Percentiles rank a stretch among this genome's conserved stretches.
Conservation (phyloP, 2,329 filamentous ascomycete species). For the Alternaria longipes region DNA sequence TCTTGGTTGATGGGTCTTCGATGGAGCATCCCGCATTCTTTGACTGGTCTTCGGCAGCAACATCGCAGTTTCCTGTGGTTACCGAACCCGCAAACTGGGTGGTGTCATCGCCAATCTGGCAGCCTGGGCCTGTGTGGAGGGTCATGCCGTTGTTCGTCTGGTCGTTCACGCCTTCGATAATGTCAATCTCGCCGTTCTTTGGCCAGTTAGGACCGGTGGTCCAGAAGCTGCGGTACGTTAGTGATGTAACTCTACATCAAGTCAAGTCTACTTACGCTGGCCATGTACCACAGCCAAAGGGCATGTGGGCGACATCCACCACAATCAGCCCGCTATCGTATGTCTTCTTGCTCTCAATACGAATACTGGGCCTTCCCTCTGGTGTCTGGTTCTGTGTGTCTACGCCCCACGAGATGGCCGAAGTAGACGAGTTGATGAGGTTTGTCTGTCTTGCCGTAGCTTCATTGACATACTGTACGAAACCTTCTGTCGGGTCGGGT, state of each 20-base stretch:
- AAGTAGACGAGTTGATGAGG: constrained; percentile 51
- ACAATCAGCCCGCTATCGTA: constrained; percentile 61
- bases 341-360: constrained; percentile 57
- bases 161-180: constrained; percentile 59
- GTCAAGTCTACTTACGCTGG: constrained; percentile 50
- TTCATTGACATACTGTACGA: constrained; percentile 53
- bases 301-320: constrained; percentile 62
- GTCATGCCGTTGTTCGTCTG: constrained; percentile 56
- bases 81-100: constrained; percentile 60
- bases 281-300: constrained; percentile 62
- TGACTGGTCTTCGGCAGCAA: constrained; percentile 51
- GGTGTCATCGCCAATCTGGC: constrained; percentile 49
- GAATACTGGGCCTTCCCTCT: constrained; percentile 56
- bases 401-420: constrained; percentile 57
- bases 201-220: constrained; percentile 46
- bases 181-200: constrained; percentile 59
- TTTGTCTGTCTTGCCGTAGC: constrained; percentile 51
- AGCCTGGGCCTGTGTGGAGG: constrained; percentile 58
- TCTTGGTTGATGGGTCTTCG: constrained; percentile 49
- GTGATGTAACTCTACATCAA: neutral
- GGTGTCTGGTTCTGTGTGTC: constrained; percentile 52
- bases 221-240: constrained; percentile 41
- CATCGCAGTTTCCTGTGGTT: constrained; percentile 60
- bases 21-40: constrained; percentile 57
- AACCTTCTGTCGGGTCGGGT: constrained; percentile 57